A percentile compares a stretch with the other conserved stretches of the same genome.
Conservation (phyloP, 2,329 filamentous ascomycete genomes). For the Alternaria consortialis region DNA sequence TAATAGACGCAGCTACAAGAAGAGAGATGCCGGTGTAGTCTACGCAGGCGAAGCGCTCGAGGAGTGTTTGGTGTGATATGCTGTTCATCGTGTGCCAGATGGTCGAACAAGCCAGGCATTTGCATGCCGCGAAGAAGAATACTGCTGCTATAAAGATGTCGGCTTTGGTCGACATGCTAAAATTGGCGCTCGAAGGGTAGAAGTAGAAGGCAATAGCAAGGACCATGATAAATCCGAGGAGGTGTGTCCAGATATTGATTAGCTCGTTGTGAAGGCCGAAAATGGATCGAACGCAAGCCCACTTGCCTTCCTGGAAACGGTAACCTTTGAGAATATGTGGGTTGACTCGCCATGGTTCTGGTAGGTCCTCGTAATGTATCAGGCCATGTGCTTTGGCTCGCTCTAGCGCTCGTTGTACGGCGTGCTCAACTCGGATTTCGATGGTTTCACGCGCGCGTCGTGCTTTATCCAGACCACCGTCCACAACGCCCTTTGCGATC, state of each 20-base stretch:
- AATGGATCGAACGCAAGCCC: constrained; percentile 85
- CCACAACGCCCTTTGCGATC: constrained; percentile 77
- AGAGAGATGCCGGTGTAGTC: constrained; percentile 98
- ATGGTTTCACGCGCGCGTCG: constrained; percentile 75
- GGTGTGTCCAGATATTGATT: constrained; percentile 98
- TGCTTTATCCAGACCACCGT: constrained; percentile 84
- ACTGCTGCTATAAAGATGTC: constrained; percentile 91
- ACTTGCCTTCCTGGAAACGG: constrained; percentile 89
- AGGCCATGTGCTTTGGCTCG: constrained; percentile 82
- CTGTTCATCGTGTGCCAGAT: constrained; percentile 99
- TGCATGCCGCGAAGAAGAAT: constrained; percentile 95
- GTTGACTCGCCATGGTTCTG: constrained; percentile 92
- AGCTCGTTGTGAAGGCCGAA: constrained; percentile 90
- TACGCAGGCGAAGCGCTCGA: constrained; percentile 96
- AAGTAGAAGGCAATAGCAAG: constrained; percentile 93
- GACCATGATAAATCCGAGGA: constrained; percentile 86
- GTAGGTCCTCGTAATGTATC: constrained; percentile 88
- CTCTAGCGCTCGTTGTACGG: constrained; percentile 79
- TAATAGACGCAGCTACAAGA: constrained; percentile 92
- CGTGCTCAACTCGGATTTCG: constrained; percentile 75
- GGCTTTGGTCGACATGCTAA: constrained; percentile 82
- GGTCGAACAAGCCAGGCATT: constrained; percentile 92
- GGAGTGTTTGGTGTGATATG: constrained; percentile 85
- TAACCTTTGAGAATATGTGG: constrained; percentile 92
- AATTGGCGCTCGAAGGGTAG: constrained; percentile 88